Conservation (phyloP, 2,329 filamentous ascomycete species). For the Stachybotrys elegans region DNA sequence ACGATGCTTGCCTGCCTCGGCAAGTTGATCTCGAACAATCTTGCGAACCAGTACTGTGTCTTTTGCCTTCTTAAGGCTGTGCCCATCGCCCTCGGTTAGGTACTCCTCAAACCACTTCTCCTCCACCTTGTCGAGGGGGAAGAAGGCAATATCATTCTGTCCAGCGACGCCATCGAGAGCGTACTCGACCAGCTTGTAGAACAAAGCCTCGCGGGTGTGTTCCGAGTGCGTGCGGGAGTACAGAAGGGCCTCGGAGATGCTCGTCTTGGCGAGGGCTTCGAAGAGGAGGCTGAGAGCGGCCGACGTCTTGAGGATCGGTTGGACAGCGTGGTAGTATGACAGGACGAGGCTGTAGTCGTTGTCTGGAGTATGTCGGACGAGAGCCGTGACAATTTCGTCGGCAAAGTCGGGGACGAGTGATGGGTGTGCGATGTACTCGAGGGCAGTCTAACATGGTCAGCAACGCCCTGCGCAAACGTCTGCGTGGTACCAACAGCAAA, state of each 20-base stretch:
- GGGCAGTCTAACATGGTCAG: constrained; percentile 44
- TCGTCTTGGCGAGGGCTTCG: constrained; percentile 60
- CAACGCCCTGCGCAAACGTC: constrained; percentile 3
- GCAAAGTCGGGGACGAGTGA: constrained; percentile 76
- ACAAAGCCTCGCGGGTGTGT: constrained; percentile 55
- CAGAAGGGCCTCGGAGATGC: constrained; percentile 66
- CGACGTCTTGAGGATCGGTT: constrained; percentile 63
- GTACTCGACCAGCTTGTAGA: constrained; percentile 59
- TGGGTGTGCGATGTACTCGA: constrained; percentile 74
- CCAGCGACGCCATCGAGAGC: constrained; percentile 46
- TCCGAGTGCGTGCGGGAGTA: constrained; percentile 65
- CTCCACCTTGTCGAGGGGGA: constrained; percentile 67
- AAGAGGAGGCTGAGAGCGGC: constrained; percentile 64
- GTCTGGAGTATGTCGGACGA: constrained; percentile 56
- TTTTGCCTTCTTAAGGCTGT: constrained; percentile 57
- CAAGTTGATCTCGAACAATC: constrained; percentile 60
- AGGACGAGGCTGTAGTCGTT: constrained; percentile 62
- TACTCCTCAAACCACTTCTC: constrained; percentile 70
- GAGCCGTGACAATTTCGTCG: constrained; percentile 70
- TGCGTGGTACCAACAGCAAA: constrained; percentile 47
- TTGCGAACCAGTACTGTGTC: constrained; percentile 72
- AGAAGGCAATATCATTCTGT: constrained; percentile 59
- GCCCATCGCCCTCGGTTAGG: constrained; percentile 60
- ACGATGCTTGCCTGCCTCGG: constrained; percentile 39
- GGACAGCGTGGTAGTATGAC: constrained; percentile 73